phyloP scores from a whole-genome alignment of 352 stramenopile species.

The Phytophthora palmivora region DNA sequence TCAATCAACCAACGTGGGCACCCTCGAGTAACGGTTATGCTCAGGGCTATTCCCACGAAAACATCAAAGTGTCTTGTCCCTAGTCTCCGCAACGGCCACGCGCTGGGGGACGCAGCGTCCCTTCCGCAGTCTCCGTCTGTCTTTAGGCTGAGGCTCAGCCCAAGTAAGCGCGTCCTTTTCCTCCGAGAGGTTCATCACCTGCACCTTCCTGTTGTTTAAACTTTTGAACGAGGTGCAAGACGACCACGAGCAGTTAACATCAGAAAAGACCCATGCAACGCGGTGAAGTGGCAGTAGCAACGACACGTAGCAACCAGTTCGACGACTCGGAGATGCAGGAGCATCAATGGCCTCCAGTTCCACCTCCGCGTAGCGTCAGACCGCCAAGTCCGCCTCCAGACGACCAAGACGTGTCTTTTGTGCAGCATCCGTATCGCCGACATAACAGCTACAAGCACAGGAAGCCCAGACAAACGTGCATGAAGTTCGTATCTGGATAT shows the following conservation, averaged over 20 bases:
- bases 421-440: constrained; percentile 28
- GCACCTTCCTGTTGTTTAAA: constrained; percentile 17
- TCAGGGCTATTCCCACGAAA: constrained; percentile 1
- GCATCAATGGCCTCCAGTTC: constrained; percentile 9
- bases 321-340: constrained; percentile 19
- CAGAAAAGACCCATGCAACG: constrained; percentile 38
- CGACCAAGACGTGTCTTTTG: constrained; percentile 22
- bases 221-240: constrained; percentile 24
- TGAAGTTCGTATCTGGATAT: constrained; percentile 51
- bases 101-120: constrained; percentile 2
- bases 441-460: constrained; percentile 27
- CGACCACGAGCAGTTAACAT: too few species aligned
- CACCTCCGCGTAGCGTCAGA: not conserved
- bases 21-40: constrained; percentile 2
- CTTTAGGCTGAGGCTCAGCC: not conserved
- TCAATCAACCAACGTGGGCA: constrained; percentile 7
- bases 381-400: constrained; percentile 10
- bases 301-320: constrained; percentile 30
- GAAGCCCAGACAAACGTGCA: constrained; percentile 35
- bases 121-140: constrained; percentile 16
- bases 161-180: not conserved
- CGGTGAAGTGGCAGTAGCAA: constrained; percentile 53
- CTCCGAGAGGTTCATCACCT: not conserved
- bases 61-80: constrained; percentile 19
- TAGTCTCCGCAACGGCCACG: constrained; percentile 13